Evolutionary conservation across 108 stramenopile genomes (phyloP), one percentile per base, ranked within the genome.

Genomic region (Discostella pseudostelligera): DNA sequence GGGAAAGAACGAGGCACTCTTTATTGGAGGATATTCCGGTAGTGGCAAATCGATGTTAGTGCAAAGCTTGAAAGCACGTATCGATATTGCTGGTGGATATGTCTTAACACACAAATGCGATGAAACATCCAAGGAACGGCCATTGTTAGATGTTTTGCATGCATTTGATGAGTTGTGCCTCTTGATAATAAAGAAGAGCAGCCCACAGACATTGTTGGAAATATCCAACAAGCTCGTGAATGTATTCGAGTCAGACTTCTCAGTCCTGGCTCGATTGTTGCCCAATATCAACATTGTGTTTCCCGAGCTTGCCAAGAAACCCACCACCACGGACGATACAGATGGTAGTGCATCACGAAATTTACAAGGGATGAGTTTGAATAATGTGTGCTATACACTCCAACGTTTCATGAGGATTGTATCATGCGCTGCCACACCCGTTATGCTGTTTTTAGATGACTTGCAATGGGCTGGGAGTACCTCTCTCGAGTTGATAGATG

Each of bases 371-470:
- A 55, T 62, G 17, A 70, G 44, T 50, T 21, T 62, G 39, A 21
- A 40, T 5, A 60, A 53, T 47, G 32, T 70, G 6, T 70, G 70
- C 28, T 75, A 56, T 39, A 53, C 59, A 17, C 28, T 75, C 8
- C 59, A 56, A 29, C 51, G 61, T 12, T 62, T 75, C 28, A 67
- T 75, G 61, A 55, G 67, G 45, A 32, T 67, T 21, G 8, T 75
- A 26, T 75, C 74, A 49, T 56, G 66, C 20, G n/a, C 17, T 13
- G 36, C 29, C 0, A 51, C 28, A 11, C 76, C 76, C 10, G 46
- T 77, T 8, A 50, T 77, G 56, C 39, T 81, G 19, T 76, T 81
- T 36, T 36, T 81, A 7, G 80, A 81, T 50, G 80, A 81, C 59
- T 37, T 72, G 13, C 80, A 76, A 42, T 80, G 79, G 79, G 68